Evolutionary conservation across 495 filamentous ascomycete species (phyloP).

Genomic region (Copromyces sp.): DNA sequence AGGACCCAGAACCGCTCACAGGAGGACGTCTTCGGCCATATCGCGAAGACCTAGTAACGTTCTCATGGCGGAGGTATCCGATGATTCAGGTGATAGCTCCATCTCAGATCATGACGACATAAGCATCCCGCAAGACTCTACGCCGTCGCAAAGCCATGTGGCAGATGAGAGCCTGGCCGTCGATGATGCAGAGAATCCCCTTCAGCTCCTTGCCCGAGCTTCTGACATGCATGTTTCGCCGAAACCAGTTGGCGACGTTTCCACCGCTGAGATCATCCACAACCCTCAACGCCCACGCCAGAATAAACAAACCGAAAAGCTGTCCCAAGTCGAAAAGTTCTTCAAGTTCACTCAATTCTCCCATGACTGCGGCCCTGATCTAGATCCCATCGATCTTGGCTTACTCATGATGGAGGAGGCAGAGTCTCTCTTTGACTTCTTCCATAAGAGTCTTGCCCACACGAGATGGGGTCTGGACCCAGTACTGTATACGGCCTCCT

Average conservation of each 20-base stretch:
- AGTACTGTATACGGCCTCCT: slow-evolving; percentile 48
- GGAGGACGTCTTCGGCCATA: not conserved
- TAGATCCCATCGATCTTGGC: slow-evolving; percentile 59
- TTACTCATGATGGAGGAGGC: slow-evolving; percentile 53
- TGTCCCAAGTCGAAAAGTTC: slow-evolving; percentile 37
- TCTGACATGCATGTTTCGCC: slow-evolving; percentile 56
- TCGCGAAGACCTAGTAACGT: slow-evolving; percentile 11
- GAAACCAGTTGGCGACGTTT: slow-evolving; percentile 13
- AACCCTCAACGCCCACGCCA: slow-evolving; percentile 16
- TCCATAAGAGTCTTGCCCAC: slow-evolving; percentile 60
- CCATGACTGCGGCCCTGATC: slow-evolving; percentile 48
- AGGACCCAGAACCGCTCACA: slow-evolving; percentile 2
- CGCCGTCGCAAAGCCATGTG: slow-evolving; percentile 21
- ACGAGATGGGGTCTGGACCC: slow-evolving; percentile 67
- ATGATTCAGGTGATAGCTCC: slow-evolving; percentile 22
- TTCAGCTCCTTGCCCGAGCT: slow-evolving; percentile 59
- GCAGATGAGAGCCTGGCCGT: slow-evolving; percentile 40
- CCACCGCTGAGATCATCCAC: slow-evolving; percentile 13
- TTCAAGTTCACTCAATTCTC: slow-evolving; percentile 52
- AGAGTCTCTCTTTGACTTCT: slow-evolving; percentile 52
- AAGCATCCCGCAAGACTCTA: slow-evolving; percentile 19
- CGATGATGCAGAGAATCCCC: slow-evolving; percentile 64
- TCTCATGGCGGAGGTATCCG: slow-evolving; percentile 20
- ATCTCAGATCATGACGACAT: slow-evolving; percentile 22
- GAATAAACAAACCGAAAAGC: slow-evolving; percentile 18